Evolutionary conservation across 2,329 filamentous ascomycete genomes (phyloP).

Genomic region (Pseudogymnoascus sp.): DNA sequence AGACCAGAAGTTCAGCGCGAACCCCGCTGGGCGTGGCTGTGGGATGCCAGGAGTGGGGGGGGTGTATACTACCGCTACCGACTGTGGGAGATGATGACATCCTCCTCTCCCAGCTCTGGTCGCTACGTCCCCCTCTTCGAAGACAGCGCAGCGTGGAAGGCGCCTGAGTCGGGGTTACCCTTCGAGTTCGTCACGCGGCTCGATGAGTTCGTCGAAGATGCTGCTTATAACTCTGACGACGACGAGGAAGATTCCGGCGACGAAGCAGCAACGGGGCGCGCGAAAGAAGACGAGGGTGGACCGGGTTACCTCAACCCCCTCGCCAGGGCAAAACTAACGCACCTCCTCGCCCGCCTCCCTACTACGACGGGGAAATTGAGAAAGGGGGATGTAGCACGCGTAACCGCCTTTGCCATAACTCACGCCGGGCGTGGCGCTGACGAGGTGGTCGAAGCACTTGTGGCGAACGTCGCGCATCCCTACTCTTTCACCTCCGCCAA

Average conservation of each 20-base stretch:
- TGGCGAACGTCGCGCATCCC: slow-evolving; percentile 74
- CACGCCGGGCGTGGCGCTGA: slow-evolving; percentile 80
- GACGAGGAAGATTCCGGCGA: slow-evolving; percentile 64
- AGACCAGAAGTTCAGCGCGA: slow-evolving; percentile 75
- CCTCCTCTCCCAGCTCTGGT: slow-evolving; percentile 45
- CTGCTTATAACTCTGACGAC: slow-evolving; percentile 80
- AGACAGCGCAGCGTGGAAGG: slow-evolving; percentile 68
- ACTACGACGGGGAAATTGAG: slow-evolving; percentile 66
- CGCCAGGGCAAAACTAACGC: slow-evolving; percentile 75
- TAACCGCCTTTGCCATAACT: slow-evolving; percentile 83
- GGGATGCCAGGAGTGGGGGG: slow-evolving; percentile 71
- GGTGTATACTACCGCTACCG: slow-evolving; percentile 92
- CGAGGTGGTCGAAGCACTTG: slow-evolving; percentile 84
- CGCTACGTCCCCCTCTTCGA: slow-evolving; percentile 67
- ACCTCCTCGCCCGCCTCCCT: slow-evolving; percentile 77
- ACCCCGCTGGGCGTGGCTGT: slow-evolving; percentile 91
- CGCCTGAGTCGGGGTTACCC: slow-evolving; percentile 64
- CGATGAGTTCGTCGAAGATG: slow-evolving; percentile 74
- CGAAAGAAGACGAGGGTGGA: slow-evolving; percentile 25
- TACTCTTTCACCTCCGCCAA: slow-evolving; percentile 69
- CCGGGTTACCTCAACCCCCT: slow-evolving; percentile 67
- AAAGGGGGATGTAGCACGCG: slow-evolving; percentile 77
- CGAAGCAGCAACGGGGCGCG: slow-evolving; percentile 32
- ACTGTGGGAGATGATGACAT: slow-evolving; percentile 79
- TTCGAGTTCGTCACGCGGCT: slow-evolving; percentile 76